phyloP scores from a whole-genome alignment of 441 rosid genomes.

The Rhodomyrtus psidioides region DNA sequence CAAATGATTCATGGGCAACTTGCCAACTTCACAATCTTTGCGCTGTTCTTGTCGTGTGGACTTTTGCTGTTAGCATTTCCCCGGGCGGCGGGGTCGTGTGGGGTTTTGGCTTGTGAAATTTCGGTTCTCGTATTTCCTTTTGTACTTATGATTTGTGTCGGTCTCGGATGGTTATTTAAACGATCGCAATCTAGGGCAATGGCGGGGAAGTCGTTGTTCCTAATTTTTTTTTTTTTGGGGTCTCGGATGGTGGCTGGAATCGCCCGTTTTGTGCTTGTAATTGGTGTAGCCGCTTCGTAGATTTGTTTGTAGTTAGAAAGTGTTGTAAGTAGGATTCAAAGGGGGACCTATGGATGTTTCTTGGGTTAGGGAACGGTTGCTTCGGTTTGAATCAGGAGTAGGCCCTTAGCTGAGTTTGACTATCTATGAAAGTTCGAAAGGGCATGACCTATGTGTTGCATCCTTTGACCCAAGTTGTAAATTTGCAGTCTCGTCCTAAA shows the following conservation, averaged over 20 bases:
- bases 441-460: background rate
- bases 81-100: background rate
- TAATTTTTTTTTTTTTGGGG: too few species aligned
- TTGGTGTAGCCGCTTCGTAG: background rate
- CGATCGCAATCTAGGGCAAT: background rate
- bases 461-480: background rate
- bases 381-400: background rate
- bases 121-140: background rate
- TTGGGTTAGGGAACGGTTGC: background rate
- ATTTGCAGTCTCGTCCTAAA: background rate
- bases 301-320: background rate
- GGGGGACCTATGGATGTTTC: background rate
- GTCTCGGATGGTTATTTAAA: background rate
- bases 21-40: background rate
- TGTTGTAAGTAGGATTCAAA: background rate
- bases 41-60: background rate
- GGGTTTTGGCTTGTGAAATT: background rate
- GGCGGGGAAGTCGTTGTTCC: accelerated
- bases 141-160: background rate
- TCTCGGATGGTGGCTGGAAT: background rate
- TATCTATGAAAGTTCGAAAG: too few species aligned
- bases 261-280: background rate
- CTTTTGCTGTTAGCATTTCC: background rate
- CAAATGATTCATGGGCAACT: background rate
- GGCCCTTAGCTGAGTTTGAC: background rate